Conservation (phyloP, 352 stramenopile genomes). For the Pythium phragmiticola region DNA sequence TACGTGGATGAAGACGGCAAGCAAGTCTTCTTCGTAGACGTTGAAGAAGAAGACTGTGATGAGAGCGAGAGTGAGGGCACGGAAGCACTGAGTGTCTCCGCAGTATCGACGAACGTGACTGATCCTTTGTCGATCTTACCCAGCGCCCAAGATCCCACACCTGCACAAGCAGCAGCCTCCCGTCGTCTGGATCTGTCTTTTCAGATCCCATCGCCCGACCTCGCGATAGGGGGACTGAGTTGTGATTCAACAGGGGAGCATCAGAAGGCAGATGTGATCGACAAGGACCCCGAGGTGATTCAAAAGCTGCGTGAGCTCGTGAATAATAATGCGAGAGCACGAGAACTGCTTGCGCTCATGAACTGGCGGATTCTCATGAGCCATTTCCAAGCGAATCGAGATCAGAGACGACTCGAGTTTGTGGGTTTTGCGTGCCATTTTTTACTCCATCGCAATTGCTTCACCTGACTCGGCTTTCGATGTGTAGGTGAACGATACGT, state of each 20-base stretch:
- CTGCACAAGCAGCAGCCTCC: background rate
- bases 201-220: constrained; percentile 13
- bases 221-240: background rate
- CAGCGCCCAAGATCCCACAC: background rate
- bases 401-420: constrained; percentile 40
- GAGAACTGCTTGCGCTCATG: constrained; percentile 25
- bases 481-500: constrained; percentile 20
- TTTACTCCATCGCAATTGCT: background rate
- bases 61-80: background rate
- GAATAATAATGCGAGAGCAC: constrained; percentile 32
- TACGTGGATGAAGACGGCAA: constrained; percentile 30
- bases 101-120: background rate
- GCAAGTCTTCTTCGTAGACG: constrained; percentile 31
- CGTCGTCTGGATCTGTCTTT: constrained; percentile 8
- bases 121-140: background rate
- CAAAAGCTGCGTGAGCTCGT: constrained; percentile 45
- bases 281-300: constrained; percentile 49
- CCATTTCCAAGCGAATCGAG: constrained; percentile 27
- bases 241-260: background rate
- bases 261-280: constrained; percentile 14
- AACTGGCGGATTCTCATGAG: constrained; percentile 55
- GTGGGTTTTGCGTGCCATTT: constrained; percentile 25
- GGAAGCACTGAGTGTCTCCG: background rate
- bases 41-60: constrained; percentile 25
- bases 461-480: too few relatives aligned